phyloP scores from a whole-genome alignment of 257 asterid species.

The Echites panduratus region DNA sequence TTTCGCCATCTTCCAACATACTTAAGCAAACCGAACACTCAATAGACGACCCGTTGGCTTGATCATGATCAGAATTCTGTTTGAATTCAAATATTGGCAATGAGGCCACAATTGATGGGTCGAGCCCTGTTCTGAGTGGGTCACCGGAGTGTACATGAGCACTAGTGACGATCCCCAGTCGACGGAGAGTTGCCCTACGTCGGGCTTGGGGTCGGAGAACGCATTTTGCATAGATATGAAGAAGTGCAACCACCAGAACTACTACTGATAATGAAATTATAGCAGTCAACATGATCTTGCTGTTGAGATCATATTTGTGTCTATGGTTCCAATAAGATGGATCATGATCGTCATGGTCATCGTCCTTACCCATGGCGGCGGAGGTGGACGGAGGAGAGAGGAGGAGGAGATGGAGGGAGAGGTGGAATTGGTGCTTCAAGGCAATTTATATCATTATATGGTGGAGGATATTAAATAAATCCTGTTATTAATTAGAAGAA shows the following conservation, averaged over 20 bases:
- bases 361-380: conserved; percentile 35
- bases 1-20: conserved; percentile 56
- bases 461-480: too few species aligned
- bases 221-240: conserved; percentile 66
- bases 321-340: background rate
- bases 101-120: conserved; percentile 40
- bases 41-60: background rate
- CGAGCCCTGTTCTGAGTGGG: conserved; percentile 53
- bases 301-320: conserved; percentile 30
- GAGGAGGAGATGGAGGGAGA: background rate
- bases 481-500: too few species aligned
- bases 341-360: conserved; percentile 12
- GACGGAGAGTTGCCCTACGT: conserved; percentile 38
- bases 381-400: background rate
- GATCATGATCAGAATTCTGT: background rate
- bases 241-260: conserved; percentile 45
- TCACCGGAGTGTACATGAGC: conserved; percentile 21
- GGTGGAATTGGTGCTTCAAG: background rate
- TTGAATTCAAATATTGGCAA: conserved; percentile 47
- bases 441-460: background rate
- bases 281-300: conserved; percentile 68
- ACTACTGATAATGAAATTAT: conserved; percentile 59
- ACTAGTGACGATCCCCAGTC: conserved; percentile 26
- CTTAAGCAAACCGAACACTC: conserved; percentile 81
- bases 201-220: conserved; percentile 66